These are phyloP conservation scores for Erodium trifolium DNA, from an alignment of 441 rosid genomes.

Conservation along the genomic window DNA sequence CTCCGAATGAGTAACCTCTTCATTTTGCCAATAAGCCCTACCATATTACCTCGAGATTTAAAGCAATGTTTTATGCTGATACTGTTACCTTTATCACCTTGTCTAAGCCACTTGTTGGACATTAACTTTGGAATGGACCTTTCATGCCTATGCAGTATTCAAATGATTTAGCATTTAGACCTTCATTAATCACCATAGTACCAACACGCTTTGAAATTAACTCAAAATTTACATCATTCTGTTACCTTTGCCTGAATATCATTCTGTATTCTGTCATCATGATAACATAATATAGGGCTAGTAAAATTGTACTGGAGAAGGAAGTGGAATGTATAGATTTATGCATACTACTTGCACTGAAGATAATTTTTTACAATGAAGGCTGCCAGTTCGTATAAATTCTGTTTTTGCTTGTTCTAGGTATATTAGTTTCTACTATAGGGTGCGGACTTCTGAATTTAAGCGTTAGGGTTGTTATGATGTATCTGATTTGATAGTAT, in stretches of 20 bases:
- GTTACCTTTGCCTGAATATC: neutral
- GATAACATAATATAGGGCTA: neutral
- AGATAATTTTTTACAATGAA: neutral
- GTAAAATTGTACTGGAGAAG: neutral
- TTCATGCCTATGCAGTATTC: neutral
- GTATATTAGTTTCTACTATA: conserved; percentile 1
- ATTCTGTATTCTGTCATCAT: neutral
- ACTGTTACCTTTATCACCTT: neutral
- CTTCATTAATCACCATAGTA: neutral
- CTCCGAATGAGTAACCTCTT: neutral
- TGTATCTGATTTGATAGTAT: neutral
- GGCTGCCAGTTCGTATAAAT: neutral
- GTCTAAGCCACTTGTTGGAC: neutral
- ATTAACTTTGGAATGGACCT: neutral
- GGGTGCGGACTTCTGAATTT: neutral
- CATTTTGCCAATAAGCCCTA: neutral
- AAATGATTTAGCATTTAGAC: neutral
- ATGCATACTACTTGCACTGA: neutral
- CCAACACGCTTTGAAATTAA: neutral
- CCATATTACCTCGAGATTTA: neutral
- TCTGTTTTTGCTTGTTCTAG: neutral
- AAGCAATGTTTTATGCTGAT: neutral
- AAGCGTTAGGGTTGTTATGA: neutral
- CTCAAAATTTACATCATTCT: neutral
- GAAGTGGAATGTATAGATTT: neutral